Percentiles rank a stretch among this genome's conserved stretches.
phyloP scores from a whole-genome alignment of 176 grass and related monocot species.

The Zea luxurians region DNA sequence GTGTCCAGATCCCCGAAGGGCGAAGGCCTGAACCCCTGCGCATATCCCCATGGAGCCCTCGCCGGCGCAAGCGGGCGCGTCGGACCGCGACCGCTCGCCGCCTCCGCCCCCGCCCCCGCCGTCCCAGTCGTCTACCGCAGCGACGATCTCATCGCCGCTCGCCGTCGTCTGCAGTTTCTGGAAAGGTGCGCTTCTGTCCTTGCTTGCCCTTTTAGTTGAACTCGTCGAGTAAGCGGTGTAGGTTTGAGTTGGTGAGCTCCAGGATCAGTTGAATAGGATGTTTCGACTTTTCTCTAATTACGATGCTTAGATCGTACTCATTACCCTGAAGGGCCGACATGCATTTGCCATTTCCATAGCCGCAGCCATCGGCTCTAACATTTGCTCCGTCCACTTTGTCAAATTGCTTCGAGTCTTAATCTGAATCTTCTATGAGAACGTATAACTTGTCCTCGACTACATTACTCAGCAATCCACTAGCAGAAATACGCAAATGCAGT shows the following conservation, averaged over 20 bases:
- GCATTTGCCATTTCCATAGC: constrained; percentile 14
- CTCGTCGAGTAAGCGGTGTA: background rate
- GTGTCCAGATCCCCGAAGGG: constrained; percentile 29
- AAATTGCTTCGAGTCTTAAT: background rate
- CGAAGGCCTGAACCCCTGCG: background rate
- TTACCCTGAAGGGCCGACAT: constrained; percentile 6
- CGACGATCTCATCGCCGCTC: constrained; percentile 67
- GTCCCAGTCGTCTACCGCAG: constrained; percentile 39
- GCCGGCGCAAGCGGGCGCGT: constrained; percentile 47
- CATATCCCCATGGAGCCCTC: constrained; percentile 46
- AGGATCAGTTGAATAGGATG: background rate
- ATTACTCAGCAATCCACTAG: background rate
- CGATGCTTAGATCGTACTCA: background rate
- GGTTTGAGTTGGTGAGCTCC: constrained; percentile 17
- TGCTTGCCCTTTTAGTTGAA: background rate
- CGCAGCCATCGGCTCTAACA: background rate
- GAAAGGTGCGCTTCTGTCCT: constrained; percentile 61
- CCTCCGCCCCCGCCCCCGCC: constrained; percentile 36
- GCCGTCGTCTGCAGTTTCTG: constrained; percentile 85
- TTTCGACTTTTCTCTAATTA: background rate
- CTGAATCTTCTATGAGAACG: background rate
- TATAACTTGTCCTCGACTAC: background rate
- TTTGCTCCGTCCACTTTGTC: constrained; percentile 17
- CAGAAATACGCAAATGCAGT: background rate
- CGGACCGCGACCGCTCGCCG: constrained; percentile 71